Evolutionary conservation across 179 eudicot species (phyloP), one percentile per base, ranked within the genome.

Genomic region (Spinacia oleracea): DNA sequence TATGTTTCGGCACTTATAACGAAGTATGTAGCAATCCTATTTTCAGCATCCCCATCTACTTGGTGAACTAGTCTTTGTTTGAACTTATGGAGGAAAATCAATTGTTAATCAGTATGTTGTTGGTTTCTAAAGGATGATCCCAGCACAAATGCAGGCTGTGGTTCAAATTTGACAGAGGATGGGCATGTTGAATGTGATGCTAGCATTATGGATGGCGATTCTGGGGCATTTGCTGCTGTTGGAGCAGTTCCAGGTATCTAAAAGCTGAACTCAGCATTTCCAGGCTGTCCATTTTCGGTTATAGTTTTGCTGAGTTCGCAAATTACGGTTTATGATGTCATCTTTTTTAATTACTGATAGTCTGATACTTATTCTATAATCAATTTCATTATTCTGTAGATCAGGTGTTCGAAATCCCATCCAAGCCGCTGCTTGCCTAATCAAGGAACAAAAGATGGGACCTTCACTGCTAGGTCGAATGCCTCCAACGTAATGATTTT

Each of bases 101-200:
- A 27, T n/a, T 38, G 40, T 29, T 45, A 20, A n/a, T n/a, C 21
- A 25, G 27, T 31, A 7, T 62, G 69, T 18, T 29, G 11, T 71
- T 59, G 72, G 53, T 74, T 34, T 20, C 31, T 75, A 43, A 74
- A 96, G 98, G 97, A 96, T 82, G 99, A 96, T 84, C 97, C 99
- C 9, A 73, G 90, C 81, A 92, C 92, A 62, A 94, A 96, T 89
- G 99, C 99, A 67, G 99, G 98, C 23, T 89, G 94, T 70, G 99
- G 99, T 48, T 96, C 99, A 23, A 96, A 96, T 85, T 86, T 96
- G 87, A 94, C 99, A 5, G 97, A 91, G 82, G 97, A 91, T 84
- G 99, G 99, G 74, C 91, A 83, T 78, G 97, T 96, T 55, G 99
- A 96, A 81, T 91, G 96, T 86, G 99, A 96, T 89, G 98, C 99